Percentiles rank a stretch among this genome's conserved stretches.
Conservation (phyloP, 2,329 filamentous ascomycete genomes). For the Alternaria arborescens region DNA sequence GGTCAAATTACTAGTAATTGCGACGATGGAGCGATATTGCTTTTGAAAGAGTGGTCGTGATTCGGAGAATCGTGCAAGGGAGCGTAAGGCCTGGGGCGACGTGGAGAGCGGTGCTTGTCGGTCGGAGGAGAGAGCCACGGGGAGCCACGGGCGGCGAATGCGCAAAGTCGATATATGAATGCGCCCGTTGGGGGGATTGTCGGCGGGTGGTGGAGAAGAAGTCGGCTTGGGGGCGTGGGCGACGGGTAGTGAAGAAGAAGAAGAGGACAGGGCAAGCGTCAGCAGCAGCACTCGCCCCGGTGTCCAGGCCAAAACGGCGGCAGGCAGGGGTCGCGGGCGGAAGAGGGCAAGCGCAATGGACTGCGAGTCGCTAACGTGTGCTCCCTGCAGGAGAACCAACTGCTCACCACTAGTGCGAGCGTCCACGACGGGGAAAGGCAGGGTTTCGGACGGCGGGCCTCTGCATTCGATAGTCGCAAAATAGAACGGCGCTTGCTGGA, state of each 20-base stretch:
- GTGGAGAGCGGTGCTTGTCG: slow-evolving; percentile 24
- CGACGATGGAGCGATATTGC: slow-evolving; percentile 23
- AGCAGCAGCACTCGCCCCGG: slow-evolving; percentile 25
- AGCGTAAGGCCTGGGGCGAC: slow-evolving; percentile 42
- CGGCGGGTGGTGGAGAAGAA: slow-evolving; percentile 36
- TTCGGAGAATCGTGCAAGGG: slow-evolving; percentile 49
- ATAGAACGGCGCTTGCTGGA: slow-evolving; percentile 28
- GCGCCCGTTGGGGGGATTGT: slow-evolving; percentile 49
- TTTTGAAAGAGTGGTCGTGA: slow-evolving; percentile 46
- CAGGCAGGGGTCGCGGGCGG: slow-evolving; percentile 22
- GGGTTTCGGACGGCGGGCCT: slow-evolving; percentile 20
- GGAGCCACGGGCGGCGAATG: slow-evolving; percentile 45
- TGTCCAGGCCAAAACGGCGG: slow-evolving; percentile 29
- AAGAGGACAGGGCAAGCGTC: slow-evolving; percentile 17
- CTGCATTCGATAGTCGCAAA: slow-evolving; percentile 37
- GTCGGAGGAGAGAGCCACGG: slow-evolving; percentile 24
- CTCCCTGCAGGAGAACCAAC: slow-evolving; percentile 34
- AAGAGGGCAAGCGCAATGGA: slow-evolving; percentile 26
- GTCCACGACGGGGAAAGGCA: slow-evolving; percentile 24
- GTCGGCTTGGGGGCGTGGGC: slow-evolving; percentile 24
- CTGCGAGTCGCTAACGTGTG: slow-evolving; percentile 28
- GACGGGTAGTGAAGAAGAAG: slow-evolving; percentile 26
- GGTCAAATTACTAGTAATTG: slow-evolving; percentile 29
- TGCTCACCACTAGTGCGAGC: slow-evolving; percentile 24
- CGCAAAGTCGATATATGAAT: slow-evolving; percentile 41